Conservation (phyloP, 345 rosid genomes). For the Carallia brachiata region DNA sequence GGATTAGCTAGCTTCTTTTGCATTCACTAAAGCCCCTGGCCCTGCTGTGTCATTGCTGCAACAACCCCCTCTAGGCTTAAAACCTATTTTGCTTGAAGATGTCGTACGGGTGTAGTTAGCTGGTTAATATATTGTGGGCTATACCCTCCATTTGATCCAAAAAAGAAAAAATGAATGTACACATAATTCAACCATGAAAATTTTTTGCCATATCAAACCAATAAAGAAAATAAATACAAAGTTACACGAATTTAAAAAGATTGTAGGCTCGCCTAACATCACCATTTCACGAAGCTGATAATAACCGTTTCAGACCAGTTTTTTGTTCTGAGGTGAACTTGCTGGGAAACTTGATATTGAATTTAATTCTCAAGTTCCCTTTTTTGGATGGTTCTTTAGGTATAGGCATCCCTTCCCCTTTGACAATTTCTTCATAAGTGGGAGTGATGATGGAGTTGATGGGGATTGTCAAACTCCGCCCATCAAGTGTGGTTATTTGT, state of each 20-base stretch:
- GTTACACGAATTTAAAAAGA: not conserved
- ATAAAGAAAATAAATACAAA: constrained; percentile 2
- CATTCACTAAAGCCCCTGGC: no score
- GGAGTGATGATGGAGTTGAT: constrained; percentile 59
- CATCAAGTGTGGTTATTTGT: constrained; percentile 67
- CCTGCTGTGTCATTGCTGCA: no score
- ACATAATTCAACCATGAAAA: constrained; percentile 6
- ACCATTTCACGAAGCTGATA: constrained; percentile 29
- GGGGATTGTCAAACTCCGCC: constrained; percentile 53
- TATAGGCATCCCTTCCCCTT: constrained; percentile 91
- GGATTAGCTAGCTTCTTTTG: no score
- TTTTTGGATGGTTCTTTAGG: constrained; percentile 73
- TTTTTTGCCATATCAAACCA: not conserved
- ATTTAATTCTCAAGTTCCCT: constrained; percentile 81
- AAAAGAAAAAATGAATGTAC: no score
- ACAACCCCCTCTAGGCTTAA: no score
- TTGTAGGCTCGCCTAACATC: not conserved
- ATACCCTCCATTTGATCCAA: no score
- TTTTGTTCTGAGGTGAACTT: constrained; percentile 70
- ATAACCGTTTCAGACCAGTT: constrained; percentile 53
- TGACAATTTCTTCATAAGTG: constrained; percentile 71
- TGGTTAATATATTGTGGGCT: no score
- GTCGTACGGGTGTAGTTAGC: no score
- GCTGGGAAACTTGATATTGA: constrained; percentile 74
- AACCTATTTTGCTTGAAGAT: no score